These are phyloP conservation scores for Tetracladium setigerum DNA, from an alignment of 495 filamentous ascomycete genomes.

Conservation along the genomic window DNA sequence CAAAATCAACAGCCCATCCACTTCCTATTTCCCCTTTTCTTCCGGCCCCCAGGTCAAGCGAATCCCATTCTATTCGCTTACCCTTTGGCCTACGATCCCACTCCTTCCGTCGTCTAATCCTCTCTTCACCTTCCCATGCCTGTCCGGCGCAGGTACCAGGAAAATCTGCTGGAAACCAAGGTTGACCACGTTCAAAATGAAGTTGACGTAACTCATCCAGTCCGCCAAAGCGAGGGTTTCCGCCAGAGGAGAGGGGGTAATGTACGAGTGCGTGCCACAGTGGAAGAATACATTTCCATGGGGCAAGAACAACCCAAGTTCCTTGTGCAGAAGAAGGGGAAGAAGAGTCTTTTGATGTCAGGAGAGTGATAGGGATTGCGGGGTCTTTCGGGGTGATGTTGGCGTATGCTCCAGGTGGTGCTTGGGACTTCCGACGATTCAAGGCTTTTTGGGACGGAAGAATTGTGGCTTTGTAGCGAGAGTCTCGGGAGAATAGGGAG, in stretches of 20 bases:
- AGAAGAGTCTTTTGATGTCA: constrained; percentile 45
- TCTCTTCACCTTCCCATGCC: constrained; percentile 64
- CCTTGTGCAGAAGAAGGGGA: constrained; percentile 46
- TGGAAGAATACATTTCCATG: constrained; percentile 84
- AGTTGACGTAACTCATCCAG: constrained; percentile 73
- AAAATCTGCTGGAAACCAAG: constrained; percentile 87
- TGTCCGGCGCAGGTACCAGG: constrained; percentile 76
- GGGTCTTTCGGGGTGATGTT: constrained; percentile 60
- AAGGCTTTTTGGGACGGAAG: constrained; percentile 79
- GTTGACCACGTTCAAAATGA: constrained; percentile 66
- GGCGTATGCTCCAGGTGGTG: constrained; percentile 56
- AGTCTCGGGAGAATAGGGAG: constrained; percentile 59
- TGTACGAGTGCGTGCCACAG: constrained; percentile 86
- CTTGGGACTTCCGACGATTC: constrained; percentile 71
- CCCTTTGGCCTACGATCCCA: constrained; percentile 82
- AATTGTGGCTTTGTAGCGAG: constrained; percentile 47
- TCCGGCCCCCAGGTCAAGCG: constrained; percentile 63
- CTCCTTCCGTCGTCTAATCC: constrained; percentile 47
- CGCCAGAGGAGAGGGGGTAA: constrained; percentile 72
- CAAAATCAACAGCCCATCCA: constrained; percentile 88
- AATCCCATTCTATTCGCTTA: constrained; percentile 69
- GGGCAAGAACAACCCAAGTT: constrained; percentile 77
- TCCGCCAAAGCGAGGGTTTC: constrained; percentile 76
- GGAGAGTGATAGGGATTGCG: constrained; percentile 68
- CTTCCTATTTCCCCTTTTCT: constrained; percentile 77